phyloP scores from a whole-genome alignment of 2,329 filamentous ascomycete species.

The Esteya vermicola region DNA sequence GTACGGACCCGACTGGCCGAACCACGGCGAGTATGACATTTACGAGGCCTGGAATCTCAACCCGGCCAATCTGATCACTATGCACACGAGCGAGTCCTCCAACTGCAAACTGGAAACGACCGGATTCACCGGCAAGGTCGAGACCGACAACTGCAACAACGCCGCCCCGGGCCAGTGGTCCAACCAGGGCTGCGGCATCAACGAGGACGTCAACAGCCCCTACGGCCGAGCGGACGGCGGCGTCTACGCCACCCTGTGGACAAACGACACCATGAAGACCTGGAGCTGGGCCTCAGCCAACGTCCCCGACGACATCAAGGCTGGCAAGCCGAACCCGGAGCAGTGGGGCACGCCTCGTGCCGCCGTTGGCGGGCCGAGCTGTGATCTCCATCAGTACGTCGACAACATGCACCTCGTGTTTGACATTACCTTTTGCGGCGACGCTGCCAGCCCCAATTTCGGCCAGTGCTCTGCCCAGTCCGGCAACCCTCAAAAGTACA shows the following conservation, averaged over 20 bases:
- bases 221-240: too few species aligned
- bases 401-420: slow-evolving; percentile 56
- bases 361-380: slow-evolving; percentile 40
- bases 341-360: slow-evolving; percentile 52
- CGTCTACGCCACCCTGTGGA: slow-evolving; percentile 27
- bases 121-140: too few species aligned
- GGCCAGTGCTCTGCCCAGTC: slow-evolving; percentile 8
- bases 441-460: slow-evolving; percentile 38
- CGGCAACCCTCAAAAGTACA: slow-evolving; percentile 13
- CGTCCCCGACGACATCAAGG: slow-evolving; percentile 20
- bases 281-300: slow-evolving; percentile 22
- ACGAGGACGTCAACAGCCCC: too few species aligned
- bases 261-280: slow-evolving; percentile 23
- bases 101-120: too few species aligned
- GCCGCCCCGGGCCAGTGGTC: too few species aligned
- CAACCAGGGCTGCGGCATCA: too few species aligned
- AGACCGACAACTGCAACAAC: too few species aligned
- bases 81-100: too few species aligned
- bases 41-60: too few species aligned
- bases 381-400: slow-evolving; percentile 51
- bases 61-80: too few species aligned
- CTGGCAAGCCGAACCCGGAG: slow-evolving; percentile 40
- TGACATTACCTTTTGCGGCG: slow-evolving; percentile 62
- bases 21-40: too few species aligned
- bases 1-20: too few species aligned